phyloP scores from a whole-genome alignment of 305 asterid genomes.

The Stenogyne calaminthoides region DNA sequence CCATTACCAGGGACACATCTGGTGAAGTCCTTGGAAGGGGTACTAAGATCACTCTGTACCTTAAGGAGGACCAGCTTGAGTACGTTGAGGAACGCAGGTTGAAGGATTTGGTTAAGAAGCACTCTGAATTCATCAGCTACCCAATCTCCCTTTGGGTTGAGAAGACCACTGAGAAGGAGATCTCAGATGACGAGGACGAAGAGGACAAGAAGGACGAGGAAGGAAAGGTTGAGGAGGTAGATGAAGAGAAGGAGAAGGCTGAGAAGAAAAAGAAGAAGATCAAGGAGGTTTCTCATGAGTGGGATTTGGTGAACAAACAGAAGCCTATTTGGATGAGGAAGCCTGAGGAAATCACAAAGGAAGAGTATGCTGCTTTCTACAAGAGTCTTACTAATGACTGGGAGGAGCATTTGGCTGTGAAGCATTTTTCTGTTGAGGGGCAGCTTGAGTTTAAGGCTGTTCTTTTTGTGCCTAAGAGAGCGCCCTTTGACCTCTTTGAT shows the following conservation, averaged over 20 bases:
- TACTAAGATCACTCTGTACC: slow-evolving; percentile 65
- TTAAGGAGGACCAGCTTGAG: slow-evolving; percentile 84
- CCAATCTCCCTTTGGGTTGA: slow-evolving; percentile 85
- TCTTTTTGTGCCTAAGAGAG: slow-evolving; percentile 76
- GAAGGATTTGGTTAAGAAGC: slow-evolving; percentile 81
- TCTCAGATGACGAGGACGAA: slow-evolving; percentile 85
- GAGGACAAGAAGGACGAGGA: slow-evolving; percentile 79
- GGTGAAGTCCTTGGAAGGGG: slow-evolving; percentile 83
- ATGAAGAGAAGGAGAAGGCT: slow-evolving; percentile 71
- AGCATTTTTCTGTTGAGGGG: slow-evolving; percentile 85
- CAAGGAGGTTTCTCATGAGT: slow-evolving; percentile 80
- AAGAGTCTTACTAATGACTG: slow-evolving; percentile 81
- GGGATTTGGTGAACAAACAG: slow-evolving; percentile 79
- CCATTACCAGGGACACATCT: slow-evolving; percentile 66
- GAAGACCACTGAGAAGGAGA: slow-evolving; percentile 83
- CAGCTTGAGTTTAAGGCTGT: slow-evolving; percentile 85
- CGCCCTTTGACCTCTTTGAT: slow-evolving; percentile 85
- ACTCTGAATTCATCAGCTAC: slow-evolving; percentile 78
- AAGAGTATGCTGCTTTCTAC: slow-evolving; percentile 81
- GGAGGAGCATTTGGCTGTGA: slow-evolving; percentile 83
- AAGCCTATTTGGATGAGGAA: slow-evolving; percentile 92
- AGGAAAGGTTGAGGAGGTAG: slow-evolving; percentile 81
- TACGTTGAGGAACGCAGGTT: slow-evolving; percentile 76
- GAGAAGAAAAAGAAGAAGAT: slow-evolving; percentile 85
- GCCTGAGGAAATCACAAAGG: slow-evolving; percentile 82